Base-by-base conservation (phyloP, 1,284 basidiomycete genomes). In the Cerrena zonata region DNA sequence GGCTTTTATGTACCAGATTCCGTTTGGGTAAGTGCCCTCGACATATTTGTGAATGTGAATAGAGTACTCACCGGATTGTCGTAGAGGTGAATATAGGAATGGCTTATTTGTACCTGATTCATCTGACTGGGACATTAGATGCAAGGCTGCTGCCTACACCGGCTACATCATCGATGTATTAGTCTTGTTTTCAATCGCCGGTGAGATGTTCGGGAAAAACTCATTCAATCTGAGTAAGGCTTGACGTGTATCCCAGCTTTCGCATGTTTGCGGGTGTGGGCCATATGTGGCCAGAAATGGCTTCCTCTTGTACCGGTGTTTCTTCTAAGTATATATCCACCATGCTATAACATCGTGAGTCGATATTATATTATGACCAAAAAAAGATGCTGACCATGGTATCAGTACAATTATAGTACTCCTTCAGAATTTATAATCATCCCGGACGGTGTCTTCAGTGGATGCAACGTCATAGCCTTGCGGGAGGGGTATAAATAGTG, bases 241-340 rank as follows among this genome's bases (percentile, higher is more conserved):
- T 45, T 22, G 21, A 11, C 40, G 10, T 11, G 10, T 41, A 13
- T 41, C 12, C 11, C 40, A 47, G 45, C 21, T n/a, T 47, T 47
- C 45, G 5, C 30, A 24, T 11, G 12, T 27, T 19, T 47, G 30
- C 23, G 45, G 5, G 30, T 47, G 36, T 47, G 45, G 45, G 45
- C 27, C 5, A 47, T 47, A 27, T 34, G 25, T 5, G n/a, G 15
- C 12, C 45, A 23, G 12, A 11, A 22, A 10, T 26, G 24, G 18
- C 5, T 45, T 13, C 43, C 43, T 5, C 18, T 26, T 12, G 24
- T 45, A 13, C 10, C 19, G 10, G 39, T 41, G 10, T 21, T 41
- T 13, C 12, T 41, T 41, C 19, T 13, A 10, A 41, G 39, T 41
- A 10, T 21, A 10, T 13, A 12, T 41, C 11, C 21, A 12, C 39